Percentiles rank a stretch among this genome's conserved stretches.
These are phyloP conservation scores for Termitomyces heimii DNA, from an alignment of 768 basidiomycete species.

Conservation along the genomic window DNA sequence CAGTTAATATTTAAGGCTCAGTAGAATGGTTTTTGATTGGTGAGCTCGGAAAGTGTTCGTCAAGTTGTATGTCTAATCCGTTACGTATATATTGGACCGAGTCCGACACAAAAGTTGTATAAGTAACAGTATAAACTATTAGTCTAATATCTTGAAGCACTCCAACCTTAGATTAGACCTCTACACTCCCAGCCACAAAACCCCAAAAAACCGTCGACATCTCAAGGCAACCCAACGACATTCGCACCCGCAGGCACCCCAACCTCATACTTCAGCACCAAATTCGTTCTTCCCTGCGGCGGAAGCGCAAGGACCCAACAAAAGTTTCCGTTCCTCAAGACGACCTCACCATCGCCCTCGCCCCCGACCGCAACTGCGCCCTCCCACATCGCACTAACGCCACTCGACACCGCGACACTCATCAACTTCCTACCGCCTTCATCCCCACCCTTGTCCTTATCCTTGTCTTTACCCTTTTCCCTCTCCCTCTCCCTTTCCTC, in stretches of 20 bases:
- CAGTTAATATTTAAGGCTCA: no score
- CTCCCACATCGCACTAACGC: slow-evolving; percentile 21
- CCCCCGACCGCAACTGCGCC: slow-evolving; percentile 17
- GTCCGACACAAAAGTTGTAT: no score
- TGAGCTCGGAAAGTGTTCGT: no score
- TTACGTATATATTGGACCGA: no score
- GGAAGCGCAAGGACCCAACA: neutral
- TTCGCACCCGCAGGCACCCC: neutral
- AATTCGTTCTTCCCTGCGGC: neutral
- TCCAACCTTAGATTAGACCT: neutral
- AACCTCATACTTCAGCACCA: slow-evolving; percentile 1
- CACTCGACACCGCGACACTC: slow-evolving; percentile 12
- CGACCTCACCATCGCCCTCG: slow-evolving; percentile 5
- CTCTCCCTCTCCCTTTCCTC: neutral
- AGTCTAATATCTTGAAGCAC: no score
- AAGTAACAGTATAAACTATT: no score
- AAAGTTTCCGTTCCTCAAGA: slow-evolving; percentile 11
- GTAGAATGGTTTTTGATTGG: no score
- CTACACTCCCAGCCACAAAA: neutral
- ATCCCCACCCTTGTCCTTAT: neutral
- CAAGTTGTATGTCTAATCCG: no score
- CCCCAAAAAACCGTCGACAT: neutral
- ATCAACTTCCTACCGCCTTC: neutral
- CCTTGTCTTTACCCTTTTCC: neutral
- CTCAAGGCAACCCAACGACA: neutral